Percentiles rank a stretch among this genome's conserved stretches.
These are phyloP conservation scores for Coemansia sp. DNA, from an alignment of 192 early-diverging fungal species.

Conservation along the genomic window DNA sequence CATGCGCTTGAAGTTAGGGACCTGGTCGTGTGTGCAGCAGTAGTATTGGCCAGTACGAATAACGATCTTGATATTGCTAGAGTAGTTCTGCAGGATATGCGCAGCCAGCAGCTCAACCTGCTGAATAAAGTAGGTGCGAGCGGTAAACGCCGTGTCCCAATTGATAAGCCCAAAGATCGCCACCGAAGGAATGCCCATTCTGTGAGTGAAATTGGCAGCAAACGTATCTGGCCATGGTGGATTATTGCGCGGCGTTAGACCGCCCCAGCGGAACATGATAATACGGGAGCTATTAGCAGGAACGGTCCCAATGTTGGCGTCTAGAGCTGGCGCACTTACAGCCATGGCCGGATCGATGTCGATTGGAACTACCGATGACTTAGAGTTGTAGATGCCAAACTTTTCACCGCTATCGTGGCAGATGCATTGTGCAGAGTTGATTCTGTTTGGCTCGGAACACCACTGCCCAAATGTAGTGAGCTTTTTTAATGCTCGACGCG, in stretches of 20 bases:
- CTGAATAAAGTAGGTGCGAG: slow-evolving; percentile 20
- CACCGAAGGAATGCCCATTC: slow-evolving; percentile 13
- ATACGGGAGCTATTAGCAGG: slow-evolving; percentile 9
- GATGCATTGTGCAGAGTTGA: slow-evolving; percentile 19
- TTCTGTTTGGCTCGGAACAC: slow-evolving; percentile 22
- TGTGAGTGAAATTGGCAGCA: slow-evolving; percentile 18
- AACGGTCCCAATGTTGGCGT: not conserved
- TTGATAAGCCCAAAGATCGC: slow-evolving; percentile 49
- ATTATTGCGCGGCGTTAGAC: slow-evolving; percentile 39
- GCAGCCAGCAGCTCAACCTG: slow-evolving; percentile 26
- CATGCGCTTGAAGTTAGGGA: slow-evolving; percentile 26
- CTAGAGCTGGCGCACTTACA: slow-evolving; percentile 7
- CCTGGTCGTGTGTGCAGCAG: slow-evolving; percentile 54
- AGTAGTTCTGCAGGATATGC: slow-evolving; percentile 27
- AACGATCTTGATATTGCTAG: slow-evolving; percentile 24
- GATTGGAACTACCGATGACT: slow-evolving; percentile 7
- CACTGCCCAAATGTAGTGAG: slow-evolving; percentile 47
- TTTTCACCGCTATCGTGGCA: slow-evolving; percentile 50
- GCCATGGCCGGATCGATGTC: slow-evolving; percentile 11
- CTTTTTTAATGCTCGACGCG: slow-evolving; percentile 49
- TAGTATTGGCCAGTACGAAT: slow-evolving; percentile 56
- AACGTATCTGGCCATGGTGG: slow-evolving; percentile 21
- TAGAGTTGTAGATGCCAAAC: slow-evolving; percentile 17
- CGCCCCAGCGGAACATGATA: slow-evolving; percentile 52
- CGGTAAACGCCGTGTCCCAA: slow-evolving; percentile 54